phyloP scores from a whole-genome alignment of 2,329 filamentous ascomycete species.

The Shiraia bambusicola region DNA sequence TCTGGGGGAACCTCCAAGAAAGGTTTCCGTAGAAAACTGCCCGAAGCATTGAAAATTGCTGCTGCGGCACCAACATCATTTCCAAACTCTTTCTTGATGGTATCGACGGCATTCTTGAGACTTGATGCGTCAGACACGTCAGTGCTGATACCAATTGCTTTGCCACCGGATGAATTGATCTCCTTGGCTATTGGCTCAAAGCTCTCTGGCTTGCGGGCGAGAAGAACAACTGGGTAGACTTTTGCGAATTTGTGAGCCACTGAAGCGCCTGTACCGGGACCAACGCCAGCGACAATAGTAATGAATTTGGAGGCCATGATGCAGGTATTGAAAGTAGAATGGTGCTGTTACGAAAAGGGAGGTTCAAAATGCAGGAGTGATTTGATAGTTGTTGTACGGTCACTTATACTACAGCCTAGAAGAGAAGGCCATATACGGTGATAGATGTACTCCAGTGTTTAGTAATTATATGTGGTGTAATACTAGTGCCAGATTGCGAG shows the following conservation, averaged over 20 bases:
- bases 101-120: conserved; percentile 62
- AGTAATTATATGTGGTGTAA: conserved; percentile 28
- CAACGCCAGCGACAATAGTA: conserved; percentile 70
- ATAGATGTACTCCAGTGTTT: conserved; percentile 15
- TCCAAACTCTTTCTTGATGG: conserved; percentile 61
- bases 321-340: background rate
- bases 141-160: conserved; percentile 69
- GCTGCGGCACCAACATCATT: conserved; percentile 52
- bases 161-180: conserved; percentile 67
- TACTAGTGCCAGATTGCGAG: conserved; percentile 19
- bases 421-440: background rate
- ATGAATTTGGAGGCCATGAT: conserved; percentile 57
- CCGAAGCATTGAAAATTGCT: conserved; percentile 70
- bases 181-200: conserved; percentile 68
- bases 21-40: conserved; percentile 59
- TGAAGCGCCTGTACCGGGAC: conserved; percentile 68
- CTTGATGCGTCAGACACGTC: conserved; percentile 61
- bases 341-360: background rate
- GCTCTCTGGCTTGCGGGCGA: conserved; percentile 68
- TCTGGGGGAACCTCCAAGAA: conserved; percentile 62
- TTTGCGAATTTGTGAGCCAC: conserved; percentile 62
- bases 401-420: background rate
- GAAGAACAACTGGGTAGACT: conserved; percentile 70
- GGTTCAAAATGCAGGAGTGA: conserved; percentile 2
- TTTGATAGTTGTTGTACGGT: background rate